Evolutionary conservation across 106 monocot species (phyloP), one percentile per base, ranked within the genome.

Genomic region (Allium sativum): DNA sequence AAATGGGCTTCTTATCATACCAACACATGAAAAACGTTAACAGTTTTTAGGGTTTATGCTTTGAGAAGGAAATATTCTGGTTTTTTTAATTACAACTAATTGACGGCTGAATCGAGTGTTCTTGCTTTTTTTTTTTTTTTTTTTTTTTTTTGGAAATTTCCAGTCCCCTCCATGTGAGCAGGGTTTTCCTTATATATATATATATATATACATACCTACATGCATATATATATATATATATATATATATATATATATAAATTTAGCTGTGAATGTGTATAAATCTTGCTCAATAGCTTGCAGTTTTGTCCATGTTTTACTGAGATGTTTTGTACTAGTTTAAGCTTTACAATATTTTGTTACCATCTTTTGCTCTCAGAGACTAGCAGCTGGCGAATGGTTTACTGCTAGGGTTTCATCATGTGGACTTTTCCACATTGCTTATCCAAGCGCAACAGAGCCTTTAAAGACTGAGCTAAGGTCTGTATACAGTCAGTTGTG

Each of bases 331-430:
- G 5, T 31, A 31, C 31, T 31, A 31, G 31, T 43, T 10, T 10
- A 7, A 8, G 8, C 60, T 60, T 18, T n/a, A 16, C n/a, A 51
- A 9, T 7, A 22, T 8, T 44, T 50, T 50, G 11, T 50, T 12
- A 2, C 15, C 48, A 3, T 15, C 48, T 50, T 64, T 7, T 52
- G 8, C 13, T 65, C 51, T 52, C 66, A 92, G 92, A 87, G 92
- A 58, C 62, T 93, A 72, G 87, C 92, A 60, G 87, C 87, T 63
- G 92, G 92, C 31, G 92, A 93, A 67, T 93, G 92, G 92, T 93
- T 93, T 62, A 93, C 92, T 68, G 92, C 92, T 64, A 73, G 92
- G 58, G 92, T 93, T 61, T 93, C 92, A 2, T 87, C 92, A 6
- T 93, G 87, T 65, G 87, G 87, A 8, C 53, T 93, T 53, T 93